phyloP scores from a whole-genome alignment of 1,284 basidiomycete genomes.

The Fomes fomentarius region DNA sequence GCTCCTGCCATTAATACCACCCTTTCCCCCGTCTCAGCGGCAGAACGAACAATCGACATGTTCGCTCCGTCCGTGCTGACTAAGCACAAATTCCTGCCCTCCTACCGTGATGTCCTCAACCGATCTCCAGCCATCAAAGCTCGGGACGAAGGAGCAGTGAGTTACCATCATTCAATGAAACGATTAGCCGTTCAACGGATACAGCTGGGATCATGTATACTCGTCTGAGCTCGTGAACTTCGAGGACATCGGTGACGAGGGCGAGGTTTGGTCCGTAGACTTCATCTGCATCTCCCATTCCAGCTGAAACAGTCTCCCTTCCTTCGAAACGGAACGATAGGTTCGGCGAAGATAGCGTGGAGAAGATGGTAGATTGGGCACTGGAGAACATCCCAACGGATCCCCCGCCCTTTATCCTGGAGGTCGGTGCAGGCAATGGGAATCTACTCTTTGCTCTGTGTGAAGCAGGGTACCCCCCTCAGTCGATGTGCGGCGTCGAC shows the following conservation, averaged over 20 bases:
- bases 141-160: slow-evolving; percentile 54
- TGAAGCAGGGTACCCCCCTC: slow-evolving; percentile 64
- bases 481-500: slow-evolving; percentile 73
- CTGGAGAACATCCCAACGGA: slow-evolving; percentile 51
- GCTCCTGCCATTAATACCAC: slow-evolving; percentile 23
- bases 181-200: neutral
- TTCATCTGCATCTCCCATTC: neutral
- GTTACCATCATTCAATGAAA: slow-evolving; percentile 11
- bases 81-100: slow-evolving; percentile 29
- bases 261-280: slow-evolving; percentile 81
- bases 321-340: slow-evolving; percentile 39
- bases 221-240: slow-evolving; percentile 77
- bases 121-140: slow-evolving; percentile 41
- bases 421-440: slow-evolving; percentile 89
- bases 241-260: slow-evolving; percentile 83
- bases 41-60: neutral
- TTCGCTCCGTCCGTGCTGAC: slow-evolving; percentile 27
- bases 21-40: slow-evolving; percentile 10
- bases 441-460: slow-evolving; percentile 76
- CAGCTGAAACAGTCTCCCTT: neutral
- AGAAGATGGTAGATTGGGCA: slow-evolving; percentile 81
- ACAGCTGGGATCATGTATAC: slow-evolving; percentile 76
- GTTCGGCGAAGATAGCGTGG: slow-evolving; percentile 83
- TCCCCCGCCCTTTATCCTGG: slow-evolving; percentile 57
- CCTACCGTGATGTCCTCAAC: slow-evolving; percentile 26